phyloP scores from a whole-genome alignment of 495 filamentous ascomycete species.

The Physcia stellaris region DNA sequence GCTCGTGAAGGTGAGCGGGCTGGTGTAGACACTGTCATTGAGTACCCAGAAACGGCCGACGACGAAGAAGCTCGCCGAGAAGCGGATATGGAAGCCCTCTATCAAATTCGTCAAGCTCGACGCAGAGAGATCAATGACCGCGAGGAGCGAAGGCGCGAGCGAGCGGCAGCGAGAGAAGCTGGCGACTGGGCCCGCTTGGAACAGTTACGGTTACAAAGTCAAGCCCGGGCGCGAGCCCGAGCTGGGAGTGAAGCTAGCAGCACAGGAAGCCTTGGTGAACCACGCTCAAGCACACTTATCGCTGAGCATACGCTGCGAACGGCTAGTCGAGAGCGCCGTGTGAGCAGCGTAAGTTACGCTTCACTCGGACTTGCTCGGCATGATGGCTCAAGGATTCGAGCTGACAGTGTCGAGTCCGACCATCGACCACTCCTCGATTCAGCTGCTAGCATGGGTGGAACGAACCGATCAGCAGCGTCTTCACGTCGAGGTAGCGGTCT shows the following conservation, averaged over 20 bases:
- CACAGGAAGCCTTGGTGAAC: constrained; percentile 19
- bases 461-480: not conserved
- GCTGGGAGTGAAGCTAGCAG: constrained; percentile 18
- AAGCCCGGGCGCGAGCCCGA: constrained; percentile 17
- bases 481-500: constrained; percentile 9
- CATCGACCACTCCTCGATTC: constrained; percentile 57
- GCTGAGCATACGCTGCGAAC: constrained; percentile 52
- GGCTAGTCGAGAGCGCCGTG: constrained; percentile 52
- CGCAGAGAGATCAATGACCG: constrained; percentile 63
- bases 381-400: constrained; percentile 76
- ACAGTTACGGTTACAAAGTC: constrained; percentile 36
- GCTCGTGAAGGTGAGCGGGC: constrained; percentile 82
- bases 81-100: constrained; percentile 82
- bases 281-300: constrained; percentile 31
- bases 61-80: constrained; percentile 75
- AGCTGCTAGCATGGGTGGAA: constrained; percentile 43
- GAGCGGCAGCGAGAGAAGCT: constrained; percentile 53
- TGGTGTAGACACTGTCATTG: constrained; percentile 84
- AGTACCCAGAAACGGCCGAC: constrained; percentile 58
- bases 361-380: constrained; percentile 75
- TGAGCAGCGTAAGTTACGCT: constrained; percentile 76
- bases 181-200: constrained; percentile 52
- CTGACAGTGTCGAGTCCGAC: constrained; percentile 68
- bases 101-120: constrained; percentile 73
- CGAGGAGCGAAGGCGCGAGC: constrained; percentile 51